Evolutionary conservation across 2,329 filamentous ascomycete species (phyloP).

Genomic region (Fonsecaea erecta): DNA sequence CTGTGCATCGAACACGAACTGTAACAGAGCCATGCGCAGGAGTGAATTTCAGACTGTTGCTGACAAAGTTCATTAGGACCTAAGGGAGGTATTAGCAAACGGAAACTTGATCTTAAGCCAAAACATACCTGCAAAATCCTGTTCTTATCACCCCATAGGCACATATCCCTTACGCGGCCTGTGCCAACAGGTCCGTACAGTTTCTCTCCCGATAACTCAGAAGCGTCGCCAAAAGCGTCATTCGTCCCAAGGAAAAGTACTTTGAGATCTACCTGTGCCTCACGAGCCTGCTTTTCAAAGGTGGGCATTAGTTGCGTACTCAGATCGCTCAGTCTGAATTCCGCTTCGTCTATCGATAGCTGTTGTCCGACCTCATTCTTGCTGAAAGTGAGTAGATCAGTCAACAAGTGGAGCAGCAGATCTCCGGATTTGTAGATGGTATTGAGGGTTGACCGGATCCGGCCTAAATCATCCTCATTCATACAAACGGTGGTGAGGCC

Average conservation of each 20-base stretch:
- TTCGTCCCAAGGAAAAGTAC: slow-evolving; percentile 70
- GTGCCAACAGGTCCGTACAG: slow-evolving; percentile 68
- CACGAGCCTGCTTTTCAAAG: slow-evolving; percentile 86
- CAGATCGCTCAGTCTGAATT: slow-evolving; percentile 84
- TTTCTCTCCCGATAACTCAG: slow-evolving; percentile 45
- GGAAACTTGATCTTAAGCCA: background rate
- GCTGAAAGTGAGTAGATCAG: slow-evolving; percentile 88
- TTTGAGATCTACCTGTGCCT: slow-evolving; percentile 73
- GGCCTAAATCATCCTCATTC: slow-evolving; percentile 79
- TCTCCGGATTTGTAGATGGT: slow-evolving; percentile 90
- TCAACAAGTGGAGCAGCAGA: slow-evolving; percentile 80
- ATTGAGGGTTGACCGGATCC: slow-evolving; percentile 81
- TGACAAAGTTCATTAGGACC: slow-evolving; percentile 81
- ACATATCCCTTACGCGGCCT: slow-evolving; percentile 79
- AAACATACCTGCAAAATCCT: slow-evolving; percentile 75
- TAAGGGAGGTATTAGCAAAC: background rate
- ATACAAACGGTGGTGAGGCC: slow-evolving; percentile 93
- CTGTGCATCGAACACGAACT: slow-evolving; percentile 73
- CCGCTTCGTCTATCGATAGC: slow-evolving; percentile 78
- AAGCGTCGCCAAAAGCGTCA: slow-evolving; percentile 40
- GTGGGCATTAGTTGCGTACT: slow-evolving; percentile 81
- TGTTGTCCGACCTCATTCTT: slow-evolving; percentile 93
- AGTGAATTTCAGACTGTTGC: slow-evolving; percentile 91
- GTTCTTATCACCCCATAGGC: slow-evolving; percentile 90
- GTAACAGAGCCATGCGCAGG: slow-evolving; percentile 74